Conservation (phyloP, 2,329 filamentous ascomycete genomes). For the Nemania sp. region DNA sequence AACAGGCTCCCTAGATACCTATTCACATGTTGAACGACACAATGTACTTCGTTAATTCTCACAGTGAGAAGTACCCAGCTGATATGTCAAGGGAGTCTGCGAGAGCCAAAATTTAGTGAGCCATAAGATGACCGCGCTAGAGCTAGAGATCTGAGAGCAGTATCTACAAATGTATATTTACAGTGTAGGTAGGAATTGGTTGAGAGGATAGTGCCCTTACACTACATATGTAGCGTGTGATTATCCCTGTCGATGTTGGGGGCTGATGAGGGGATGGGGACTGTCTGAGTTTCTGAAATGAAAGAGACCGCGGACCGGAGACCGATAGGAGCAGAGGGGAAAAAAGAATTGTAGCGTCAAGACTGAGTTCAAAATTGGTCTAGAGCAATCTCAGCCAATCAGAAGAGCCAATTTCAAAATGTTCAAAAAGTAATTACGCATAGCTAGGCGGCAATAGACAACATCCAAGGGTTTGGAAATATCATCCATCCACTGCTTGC, state of each 20-base stretch:
- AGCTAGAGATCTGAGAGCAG: not conserved
- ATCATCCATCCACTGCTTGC: too few species aligned
- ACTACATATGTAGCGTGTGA: not conserved
- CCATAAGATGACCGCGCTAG: too few species aligned
- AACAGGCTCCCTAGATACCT: not conserved
- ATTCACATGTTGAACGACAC: too few species aligned
- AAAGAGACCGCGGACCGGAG: not conserved
- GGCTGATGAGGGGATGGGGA: too few species aligned
- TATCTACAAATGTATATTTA: not conserved
- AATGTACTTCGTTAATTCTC: too few species aligned
- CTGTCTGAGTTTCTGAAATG: too few species aligned
- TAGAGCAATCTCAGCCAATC: slow-evolving; percentile 17
- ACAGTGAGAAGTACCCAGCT: not conserved
- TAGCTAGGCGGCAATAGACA: not conserved
- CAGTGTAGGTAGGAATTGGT: not conserved
- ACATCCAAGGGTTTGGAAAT: not conserved
- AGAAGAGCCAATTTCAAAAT: slow-evolving; percentile 15
- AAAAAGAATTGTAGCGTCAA: too few species aligned
- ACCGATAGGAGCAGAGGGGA: too few species aligned
- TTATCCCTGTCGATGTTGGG: not conserved
- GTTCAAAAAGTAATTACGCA: slow-evolving; percentile 8
- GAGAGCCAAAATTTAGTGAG: too few species aligned
- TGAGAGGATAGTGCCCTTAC: not conserved
- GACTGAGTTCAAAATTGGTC: not conserved
- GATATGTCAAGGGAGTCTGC: too few species aligned